Evolutionary conservation across 768 basidiomycete genomes (phyloP), one percentile per base, ranked within the genome.

Genomic region (Mycena haematopus): DNA sequence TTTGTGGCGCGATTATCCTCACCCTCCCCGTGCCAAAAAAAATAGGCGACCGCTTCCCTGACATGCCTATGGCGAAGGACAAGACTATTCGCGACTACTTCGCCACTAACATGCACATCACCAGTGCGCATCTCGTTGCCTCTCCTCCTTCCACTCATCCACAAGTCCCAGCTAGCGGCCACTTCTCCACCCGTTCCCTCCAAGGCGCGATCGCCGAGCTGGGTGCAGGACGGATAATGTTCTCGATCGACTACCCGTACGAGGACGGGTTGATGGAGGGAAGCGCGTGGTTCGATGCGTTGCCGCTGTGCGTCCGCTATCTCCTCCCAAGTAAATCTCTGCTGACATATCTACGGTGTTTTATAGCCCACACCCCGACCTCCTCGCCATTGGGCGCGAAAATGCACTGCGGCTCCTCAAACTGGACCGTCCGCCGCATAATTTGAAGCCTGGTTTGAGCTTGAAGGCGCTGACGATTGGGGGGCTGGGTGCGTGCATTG

Each of bases 201-300:
- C 62, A 63, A 21, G 52, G 60, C 21, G 66, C 66, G 25, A 63
- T 67, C 21, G 53, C 66, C 10, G 66, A 67, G 49, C 51, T 67
- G 7, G 60, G 62, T 6, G 19, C 66, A 0, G 60, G 58, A 6
- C 58, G 64, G 2, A 68, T 65, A 9, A 68, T 65, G 60, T 65
- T 65, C 38, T 68, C 67, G 21, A 63, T 68, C 56, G 67, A 68
- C 49, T 68, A 65, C 40, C 67, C 67, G 10, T 68, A 68, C 35
- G 67, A 68, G 44, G 64, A 66, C 46, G 62, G 64, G 3, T 46
- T 68, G 25, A 66, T 65, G 65, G 67, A 68, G 44, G 67, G 67
- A 1, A 65, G 67, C 25, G 57, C 54, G 19, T 68, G 67, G 67
- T 60, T 68, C 40, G 67, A 68, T 33, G 49, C 25, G 22, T 42